phyloP scores from a whole-genome alignment of 306 rosid genomes.

The Quillaja saponaria region DNA sequence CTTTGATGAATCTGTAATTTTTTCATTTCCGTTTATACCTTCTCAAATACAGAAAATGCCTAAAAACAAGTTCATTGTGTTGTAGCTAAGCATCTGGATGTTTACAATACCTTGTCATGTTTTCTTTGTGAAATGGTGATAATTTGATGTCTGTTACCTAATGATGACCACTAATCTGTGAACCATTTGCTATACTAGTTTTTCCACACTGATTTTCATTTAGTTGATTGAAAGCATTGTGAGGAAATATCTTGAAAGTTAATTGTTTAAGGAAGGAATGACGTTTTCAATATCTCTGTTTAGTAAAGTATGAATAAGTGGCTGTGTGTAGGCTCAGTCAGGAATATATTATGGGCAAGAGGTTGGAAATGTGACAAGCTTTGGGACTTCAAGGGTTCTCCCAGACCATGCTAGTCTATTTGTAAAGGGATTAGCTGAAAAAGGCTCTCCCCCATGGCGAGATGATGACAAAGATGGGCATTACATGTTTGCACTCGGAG shows the following conservation, averaged over 20 bases:
- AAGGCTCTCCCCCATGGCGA: conserved; percentile 73
- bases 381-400: conserved; percentile 42
- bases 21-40: background rate
- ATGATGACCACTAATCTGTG: conserved; percentile 3
- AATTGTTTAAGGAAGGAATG: conserved; percentile 21
- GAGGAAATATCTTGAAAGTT: conserved; percentile 7
- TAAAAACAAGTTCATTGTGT: background rate
- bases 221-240: conserved; percentile 18
- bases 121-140: background rate
- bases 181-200: conserved; percentile 4
- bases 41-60: background rate
- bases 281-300: conserved; percentile 29
- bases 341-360: conserved; percentile 55
- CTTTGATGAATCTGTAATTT: background rate
- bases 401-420: conserved; percentile 48
- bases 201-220: conserved; percentile 15
- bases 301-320: conserved; percentile 47
- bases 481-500: conserved; percentile 80
- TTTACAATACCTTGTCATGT: background rate
- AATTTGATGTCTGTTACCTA: conserved; percentile 13
- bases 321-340: conserved; percentile 59
- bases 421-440: conserved; percentile 58
- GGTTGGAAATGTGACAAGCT: conserved; percentile 50
- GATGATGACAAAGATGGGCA: conserved; percentile 88
- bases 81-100: background rate